Conservation (phyloP, 2,329 filamentous ascomycete species). For the Cordyceps pruinosa region DNA sequence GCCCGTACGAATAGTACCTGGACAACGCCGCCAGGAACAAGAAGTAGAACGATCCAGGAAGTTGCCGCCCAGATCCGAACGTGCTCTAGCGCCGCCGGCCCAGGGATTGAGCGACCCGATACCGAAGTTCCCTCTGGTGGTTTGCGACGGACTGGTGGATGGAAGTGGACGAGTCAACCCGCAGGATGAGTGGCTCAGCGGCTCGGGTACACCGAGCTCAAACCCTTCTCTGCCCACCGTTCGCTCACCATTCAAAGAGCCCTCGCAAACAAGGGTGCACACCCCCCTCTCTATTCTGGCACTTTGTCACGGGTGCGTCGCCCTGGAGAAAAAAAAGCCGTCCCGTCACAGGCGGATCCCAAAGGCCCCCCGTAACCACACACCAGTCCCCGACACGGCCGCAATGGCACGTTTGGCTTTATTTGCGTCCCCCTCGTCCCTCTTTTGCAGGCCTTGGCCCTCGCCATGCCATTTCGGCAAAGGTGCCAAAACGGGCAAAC, state of each 20-base stretch:
- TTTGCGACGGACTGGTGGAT: neutral
- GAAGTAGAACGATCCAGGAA: slow-evolving; percentile 5
- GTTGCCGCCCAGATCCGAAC: neutral
- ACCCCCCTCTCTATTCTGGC: neutral
- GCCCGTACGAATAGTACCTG: no score
- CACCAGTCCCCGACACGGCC: neutral
- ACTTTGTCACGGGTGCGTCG: neutral
- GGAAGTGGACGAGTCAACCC: neutral
- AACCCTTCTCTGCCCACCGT: neutral
- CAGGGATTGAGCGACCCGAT: neutral
- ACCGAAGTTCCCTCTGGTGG: neutral
- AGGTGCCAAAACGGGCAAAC: neutral
- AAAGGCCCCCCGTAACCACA: neutral
- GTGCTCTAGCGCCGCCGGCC: neutral
- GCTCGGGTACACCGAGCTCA: neutral
- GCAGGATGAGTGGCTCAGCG: neutral
- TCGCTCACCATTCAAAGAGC: neutral
- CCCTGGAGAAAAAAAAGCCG: neutral
- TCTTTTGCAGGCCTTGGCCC: neutral
- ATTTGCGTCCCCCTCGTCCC: neutral
- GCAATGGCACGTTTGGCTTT: neutral
- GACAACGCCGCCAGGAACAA: neutral
- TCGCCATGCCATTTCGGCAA: neutral
- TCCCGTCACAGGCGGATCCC: neutral
- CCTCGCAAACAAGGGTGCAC: neutral